Evolutionary conservation across 306 rosid species (phyloP).

Genomic region (Carpinus fangiana): DNA sequence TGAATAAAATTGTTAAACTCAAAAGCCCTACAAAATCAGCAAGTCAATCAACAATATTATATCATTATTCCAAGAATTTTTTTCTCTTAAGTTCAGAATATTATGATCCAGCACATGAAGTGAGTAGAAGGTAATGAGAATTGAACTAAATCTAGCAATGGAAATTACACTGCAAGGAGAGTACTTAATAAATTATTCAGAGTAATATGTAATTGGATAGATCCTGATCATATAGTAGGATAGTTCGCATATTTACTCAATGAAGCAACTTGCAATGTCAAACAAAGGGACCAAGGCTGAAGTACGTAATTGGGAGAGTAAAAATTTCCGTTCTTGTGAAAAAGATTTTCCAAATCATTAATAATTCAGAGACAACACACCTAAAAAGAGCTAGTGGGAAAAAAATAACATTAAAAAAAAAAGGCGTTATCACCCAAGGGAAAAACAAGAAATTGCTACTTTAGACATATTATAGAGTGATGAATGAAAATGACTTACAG

Average conservation of each 20-base stretch:
- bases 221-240: neutral
- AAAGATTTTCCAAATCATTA: neutral
- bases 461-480: neutral
- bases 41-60: too few species aligned
- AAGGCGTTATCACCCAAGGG: neutral
- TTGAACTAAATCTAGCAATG: neutral
- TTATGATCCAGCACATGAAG: neutral
- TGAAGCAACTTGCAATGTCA: neutral
- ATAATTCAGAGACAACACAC: neutral
- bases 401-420: neutral
- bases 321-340: neutral
- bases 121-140: neutral
- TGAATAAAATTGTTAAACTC: neutral
- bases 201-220: too few species aligned
- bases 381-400: neutral
- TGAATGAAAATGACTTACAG: slow-evolving; percentile 42
- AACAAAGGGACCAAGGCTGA: neutral
- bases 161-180: neutral
- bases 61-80: too few species aligned
- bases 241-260: neutral
- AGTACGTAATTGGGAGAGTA: neutral
- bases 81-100: neutral
- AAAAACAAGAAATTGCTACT: neutral
- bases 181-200: too few species aligned
- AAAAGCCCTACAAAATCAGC: too few species aligned